Conservation (phyloP, 768 basidiomycete genomes). For the Polyporus arcularius region DNA sequence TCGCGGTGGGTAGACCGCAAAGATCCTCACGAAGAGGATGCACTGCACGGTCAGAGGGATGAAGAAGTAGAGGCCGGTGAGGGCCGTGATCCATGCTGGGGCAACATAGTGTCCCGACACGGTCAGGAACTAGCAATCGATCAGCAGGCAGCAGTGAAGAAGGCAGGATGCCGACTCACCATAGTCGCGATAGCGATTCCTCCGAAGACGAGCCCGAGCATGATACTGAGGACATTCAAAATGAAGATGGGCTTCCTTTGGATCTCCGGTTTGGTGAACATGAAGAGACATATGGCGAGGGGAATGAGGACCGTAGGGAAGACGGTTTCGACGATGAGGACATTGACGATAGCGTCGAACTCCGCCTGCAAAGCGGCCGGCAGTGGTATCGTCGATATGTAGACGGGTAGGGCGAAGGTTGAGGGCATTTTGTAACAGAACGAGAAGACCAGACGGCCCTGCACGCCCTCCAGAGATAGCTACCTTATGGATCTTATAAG, state of each 20-base stretch:
- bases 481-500: too few species aligned
- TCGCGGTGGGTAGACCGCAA: conserved; percentile 35
- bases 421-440: too few species aligned
- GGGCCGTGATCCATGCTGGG: conserved; percentile 24
- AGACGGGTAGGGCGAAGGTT: too few species aligned
- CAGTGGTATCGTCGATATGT: too few species aligned
- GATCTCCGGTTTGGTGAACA: conserved; percentile 25
- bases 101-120: conserved; percentile 21
- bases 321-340: too few species aligned
- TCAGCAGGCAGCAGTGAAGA: neutral
- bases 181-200: neutral
- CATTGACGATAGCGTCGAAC: too few species aligned
- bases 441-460: too few species aligned
- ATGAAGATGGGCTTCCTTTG: conserved; percentile 24
- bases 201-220: neutral
- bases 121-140: too few species aligned
- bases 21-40: conserved; percentile 37
- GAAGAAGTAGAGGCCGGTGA: conserved; percentile 27
- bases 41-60: conserved; percentile 38
- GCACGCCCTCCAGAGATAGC: too few species aligned
- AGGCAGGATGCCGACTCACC: neutral
- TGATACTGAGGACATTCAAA: conserved; percentile 26
- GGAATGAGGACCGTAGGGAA: too few species aligned
- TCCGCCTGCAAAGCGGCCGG: too few species aligned
- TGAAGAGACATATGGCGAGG: conserved; percentile 16